Conservation (phyloP, 768 basidiomycete genomes). For the Pulveroboletus frians region DNA sequence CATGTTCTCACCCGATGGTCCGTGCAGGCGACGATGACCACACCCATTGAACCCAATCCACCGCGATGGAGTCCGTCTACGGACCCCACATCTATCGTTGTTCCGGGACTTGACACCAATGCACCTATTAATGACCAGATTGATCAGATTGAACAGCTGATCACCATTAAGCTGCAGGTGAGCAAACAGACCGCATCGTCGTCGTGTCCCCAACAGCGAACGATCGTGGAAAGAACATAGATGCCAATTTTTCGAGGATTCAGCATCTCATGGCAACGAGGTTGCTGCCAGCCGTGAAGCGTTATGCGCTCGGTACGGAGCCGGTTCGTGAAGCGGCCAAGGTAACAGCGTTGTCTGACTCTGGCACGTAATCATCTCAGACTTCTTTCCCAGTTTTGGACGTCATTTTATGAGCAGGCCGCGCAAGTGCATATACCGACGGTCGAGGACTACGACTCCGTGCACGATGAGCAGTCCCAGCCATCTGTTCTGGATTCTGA, state of each 20-base stretch:
- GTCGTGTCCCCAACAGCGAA: slow-evolving; percentile 6
- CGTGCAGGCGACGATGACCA: slow-evolving; percentile 22
- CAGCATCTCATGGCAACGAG: slow-evolving; percentile 78
- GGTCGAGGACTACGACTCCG: slow-evolving; percentile 60
- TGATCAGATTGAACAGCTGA: slow-evolving; percentile 93
- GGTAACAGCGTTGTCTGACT: slow-evolving; percentile 39
- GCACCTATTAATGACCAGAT: slow-evolving; percentile 77
- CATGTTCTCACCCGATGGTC: background rate
- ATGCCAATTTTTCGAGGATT: slow-evolving; percentile 88
- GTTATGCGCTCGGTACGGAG: slow-evolving; percentile 82
- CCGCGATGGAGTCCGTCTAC: slow-evolving; percentile 61
- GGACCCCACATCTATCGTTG: slow-evolving; percentile 57
- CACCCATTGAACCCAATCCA: slow-evolving; percentile 54
- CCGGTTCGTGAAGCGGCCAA: slow-evolving; percentile 88
- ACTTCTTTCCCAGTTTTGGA: slow-evolving; percentile 76
- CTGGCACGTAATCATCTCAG: background rate
- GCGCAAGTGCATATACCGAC: slow-evolving; percentile 82
- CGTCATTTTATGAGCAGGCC: slow-evolving; percentile 91
- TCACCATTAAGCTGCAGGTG: slow-evolving; percentile 87
- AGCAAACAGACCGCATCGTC: background rate
- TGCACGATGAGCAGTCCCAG: slow-evolving; percentile 46
- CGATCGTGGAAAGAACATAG: slow-evolving; percentile 60
- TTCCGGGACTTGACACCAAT: slow-evolving; percentile 68
- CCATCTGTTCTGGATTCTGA: slow-evolving; percentile 19
- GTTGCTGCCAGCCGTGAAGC: slow-evolving; percentile 83